Base-by-base conservation (phyloP, 2,329 filamentous ascomycete species). In the Whalleya microplaca region DNA sequence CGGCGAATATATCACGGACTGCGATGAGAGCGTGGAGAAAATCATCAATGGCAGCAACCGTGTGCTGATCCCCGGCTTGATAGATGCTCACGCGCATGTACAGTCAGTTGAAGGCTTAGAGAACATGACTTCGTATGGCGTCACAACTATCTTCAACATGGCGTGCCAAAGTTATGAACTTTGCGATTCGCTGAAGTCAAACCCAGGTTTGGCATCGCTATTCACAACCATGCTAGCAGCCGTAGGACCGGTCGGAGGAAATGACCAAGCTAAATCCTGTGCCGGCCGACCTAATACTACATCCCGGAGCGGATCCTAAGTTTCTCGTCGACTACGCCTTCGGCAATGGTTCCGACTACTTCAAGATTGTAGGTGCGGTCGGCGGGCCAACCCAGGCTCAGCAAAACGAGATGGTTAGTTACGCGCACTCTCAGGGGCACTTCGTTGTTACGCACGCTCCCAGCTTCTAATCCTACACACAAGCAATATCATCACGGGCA, bases 31-130 rank as follows among this genome's bases (percentile, higher is more conserved):
- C 18, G 29, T 64, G 32, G 32, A 58, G 21, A 48, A 55, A 14
- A 47, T 27, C 21, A 46, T 72, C 19, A 66, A 72, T 27, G 68
- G 58, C 32, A 50, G 51, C 18, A 66, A 67, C 21, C 53, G 64
- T 18, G 63, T 69, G 42, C 51, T 70, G 10, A 66, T 69, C 20
- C 69, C 70, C 0, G 69, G 68, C 3, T 56, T 71, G n/a, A 71
- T 71, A 51, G 69, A 71, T 44, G 60, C 66, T 1, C 69, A 71
- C 44, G 50, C 69, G 5, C 69, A 71, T 51, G 47, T 70, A 7
- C 41, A 43, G 12, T 58, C 64, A 10, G 45, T 67, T 21, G 58
- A 55, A 9, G 63, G 57, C 2, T 52, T 69, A 18, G 58, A 59
- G 19, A 61, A 51, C 19, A 60, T 64, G 48, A 67, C 64, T 21